Evolutionary conservation across 179 eudicot genomes (phyloP), one percentile per base, ranked within the genome.

Genomic region (Corrigiola litoralis): DNA sequence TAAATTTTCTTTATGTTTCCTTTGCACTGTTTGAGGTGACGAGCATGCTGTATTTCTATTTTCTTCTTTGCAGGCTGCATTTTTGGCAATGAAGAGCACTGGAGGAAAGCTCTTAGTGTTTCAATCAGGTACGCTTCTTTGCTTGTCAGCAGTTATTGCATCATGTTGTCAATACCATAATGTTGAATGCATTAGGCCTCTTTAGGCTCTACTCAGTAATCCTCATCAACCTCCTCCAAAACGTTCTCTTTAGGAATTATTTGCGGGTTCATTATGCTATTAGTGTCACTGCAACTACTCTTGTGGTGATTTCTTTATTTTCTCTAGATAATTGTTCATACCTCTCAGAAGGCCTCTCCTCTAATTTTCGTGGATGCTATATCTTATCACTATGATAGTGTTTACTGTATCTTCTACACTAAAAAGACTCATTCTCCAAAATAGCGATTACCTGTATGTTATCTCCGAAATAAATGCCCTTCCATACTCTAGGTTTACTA

Each of bases 51-150:
- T 14, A 0, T 33, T 56, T 29, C 18, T 27, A 25, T 69, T 54
- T 18, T 24, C 66, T 8, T 69, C 42, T 53, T 58, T 71, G 42
- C 76, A 92, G 98, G 98, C 92, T 68, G 95, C 90, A 61, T 92
- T 76, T 80, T 63, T 92, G 84, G 98, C 98, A 42, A 85, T 92
- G 95, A 87, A 92, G 79, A 79, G 75, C 73, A 84, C 88, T 45
- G 98, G 98, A 59, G 98, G 98, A 74, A 92, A 92, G 79, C 85
- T 89, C 47, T 78, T 89, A 50, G 98, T 92, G 52, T 92, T 92
- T 71, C 98, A 89, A 70, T 85, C 98, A 69, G 95, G 98, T 63
- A 85, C 80, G 82, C n/a, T 72, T 70, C 38, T 27, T 18, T 38
- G 25, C 11, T 5, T 17, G 13, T 20, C 13, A 17, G 9, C 42